Percentiles rank a stretch among this genome's conserved stretches.
These are phyloP conservation scores for Tetracladium setigerum DNA, from an alignment of 495 filamentous ascomycete species.

Conservation along the genomic window DNA sequence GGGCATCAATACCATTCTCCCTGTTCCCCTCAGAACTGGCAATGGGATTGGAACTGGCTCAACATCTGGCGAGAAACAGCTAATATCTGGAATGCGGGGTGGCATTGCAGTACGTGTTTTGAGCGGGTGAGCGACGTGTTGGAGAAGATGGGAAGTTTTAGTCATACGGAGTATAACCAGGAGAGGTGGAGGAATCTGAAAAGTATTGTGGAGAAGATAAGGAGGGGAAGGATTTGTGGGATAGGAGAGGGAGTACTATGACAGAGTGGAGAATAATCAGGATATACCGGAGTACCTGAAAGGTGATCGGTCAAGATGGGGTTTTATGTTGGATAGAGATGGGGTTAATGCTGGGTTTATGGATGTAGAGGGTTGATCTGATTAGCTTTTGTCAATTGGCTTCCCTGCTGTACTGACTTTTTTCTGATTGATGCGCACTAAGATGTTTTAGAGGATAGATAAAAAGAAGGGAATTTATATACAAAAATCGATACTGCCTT, in stretches of 20 bases:
- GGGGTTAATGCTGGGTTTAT: constrained; percentile 23
- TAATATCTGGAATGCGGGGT: constrained; percentile 26
- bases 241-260: constrained; percentile 24
- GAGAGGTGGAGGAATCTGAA: constrained; percentile 22
- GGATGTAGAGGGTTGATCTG: constrained; percentile 5
- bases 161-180: constrained; percentile 25
- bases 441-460: too few relatives aligned
- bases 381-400: too few relatives aligned
- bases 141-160: constrained; percentile 31
- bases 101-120: constrained; percentile 35
- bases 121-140: constrained; percentile 27
- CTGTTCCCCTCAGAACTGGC: constrained; percentile 25
- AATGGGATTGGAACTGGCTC: constrained; percentile 9
- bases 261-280: constrained; percentile 20
- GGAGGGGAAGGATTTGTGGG: constrained; percentile 27
- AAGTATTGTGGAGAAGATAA: constrained; percentile 26
- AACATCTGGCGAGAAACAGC: background rate
- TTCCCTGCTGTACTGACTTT: too few relatives aligned
- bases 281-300: constrained; percentile 24
- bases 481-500: too few relatives aligned
- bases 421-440: too few relatives aligned
- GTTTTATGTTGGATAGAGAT: constrained; percentile 25
- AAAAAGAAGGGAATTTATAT: too few relatives aligned
- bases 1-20: constrained; percentile 27
- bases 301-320: constrained; percentile 16